Evolutionary conservation across 2,329 filamentous ascomycete genomes (phyloP).

Genomic region (Arachnomyces sp.): DNA sequence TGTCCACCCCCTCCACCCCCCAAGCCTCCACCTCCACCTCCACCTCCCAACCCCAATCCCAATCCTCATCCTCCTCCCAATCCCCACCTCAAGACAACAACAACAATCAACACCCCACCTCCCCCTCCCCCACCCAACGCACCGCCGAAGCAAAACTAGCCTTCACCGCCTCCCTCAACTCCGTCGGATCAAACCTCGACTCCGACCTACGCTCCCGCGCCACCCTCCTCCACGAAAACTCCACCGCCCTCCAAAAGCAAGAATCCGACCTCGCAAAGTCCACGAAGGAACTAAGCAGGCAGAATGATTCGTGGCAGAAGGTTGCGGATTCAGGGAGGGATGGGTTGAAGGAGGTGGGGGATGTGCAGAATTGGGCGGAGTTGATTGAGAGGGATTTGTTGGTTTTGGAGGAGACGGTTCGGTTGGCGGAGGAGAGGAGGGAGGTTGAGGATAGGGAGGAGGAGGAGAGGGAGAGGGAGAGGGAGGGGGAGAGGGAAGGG

Average conservation of each 20-base stretch:
- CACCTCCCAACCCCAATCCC: neutral
- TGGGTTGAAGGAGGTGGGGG: constrained; percentile 55
- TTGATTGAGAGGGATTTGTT: constrained; percentile 46
- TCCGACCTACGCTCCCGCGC: constrained; percentile 47
- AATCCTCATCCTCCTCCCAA: constrained; percentile 3
- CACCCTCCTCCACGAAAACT: constrained; percentile 49
- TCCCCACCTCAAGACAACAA: constrained; percentile 4
- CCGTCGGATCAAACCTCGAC: constrained; percentile 42
- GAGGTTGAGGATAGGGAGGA: constrained; percentile 16
- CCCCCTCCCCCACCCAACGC: constrained; percentile 22
- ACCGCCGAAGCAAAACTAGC: constrained; percentile 36
- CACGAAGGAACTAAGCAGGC: constrained; percentile 43
- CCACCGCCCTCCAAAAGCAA: constrained; percentile 46
- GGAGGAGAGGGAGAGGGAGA: constrained; percentile 9
- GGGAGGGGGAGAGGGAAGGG: constrained; percentile 8
- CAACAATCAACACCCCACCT: constrained; percentile 10
- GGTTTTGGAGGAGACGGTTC: constrained; percentile 35
- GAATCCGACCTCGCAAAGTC: constrained; percentile 44
- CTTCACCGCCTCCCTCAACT: constrained; percentile 37
- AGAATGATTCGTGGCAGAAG: constrained; percentile 47
- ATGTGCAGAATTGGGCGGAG: constrained; percentile 58
- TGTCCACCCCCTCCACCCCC: neutral
- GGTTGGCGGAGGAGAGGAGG: constrained; percentile 24
- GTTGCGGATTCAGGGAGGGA: constrained; percentile 46
- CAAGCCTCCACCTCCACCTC: constrained; percentile 3